Evolutionary conservation across 2,329 filamentous ascomycete genomes (phyloP).

Genomic region (Trichoderma harzianum): DNA sequence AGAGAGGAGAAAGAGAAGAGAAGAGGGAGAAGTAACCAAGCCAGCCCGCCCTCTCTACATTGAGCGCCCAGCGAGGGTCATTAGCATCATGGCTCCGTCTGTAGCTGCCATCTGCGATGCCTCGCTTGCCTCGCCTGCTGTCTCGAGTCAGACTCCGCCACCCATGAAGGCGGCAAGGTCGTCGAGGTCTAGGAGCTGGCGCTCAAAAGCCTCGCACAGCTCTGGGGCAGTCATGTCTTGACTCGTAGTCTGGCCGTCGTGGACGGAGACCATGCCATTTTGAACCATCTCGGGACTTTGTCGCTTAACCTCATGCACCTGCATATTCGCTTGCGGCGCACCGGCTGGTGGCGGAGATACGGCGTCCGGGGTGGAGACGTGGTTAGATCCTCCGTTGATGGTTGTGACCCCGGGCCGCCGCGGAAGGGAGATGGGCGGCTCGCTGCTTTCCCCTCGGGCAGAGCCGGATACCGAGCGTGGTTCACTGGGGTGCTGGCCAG

Average conservation of each 20-base stretch:
- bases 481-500: slow-evolving; percentile 28
- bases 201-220: slow-evolving; percentile 57
- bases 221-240: slow-evolving; percentile 58
- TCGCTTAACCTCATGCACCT: slow-evolving; percentile 36
- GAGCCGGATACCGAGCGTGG: slow-evolving; percentile 39
- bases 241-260: slow-evolving; percentile 35
- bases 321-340: slow-evolving; percentile 26
- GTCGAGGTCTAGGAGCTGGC: slow-evolving; percentile 57
- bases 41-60: not conserved
- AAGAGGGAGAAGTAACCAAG: not conserved
- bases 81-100: not conserved
- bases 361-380: slow-evolving; percentile 45
- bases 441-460: slow-evolving; percentile 50
- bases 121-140: not conserved
- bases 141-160: slow-evolving; percentile 47
- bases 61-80: not conserved
- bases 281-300: slow-evolving; percentile 32
- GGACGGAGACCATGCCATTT: slow-evolving; percentile 31
- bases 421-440: slow-evolving; percentile 46
- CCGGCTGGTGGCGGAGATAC: slow-evolving; percentile 43
- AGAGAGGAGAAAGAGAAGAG: not conserved
- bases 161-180: slow-evolving; percentile 62
- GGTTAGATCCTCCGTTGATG: slow-evolving; percentile 55
- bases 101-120: not conserved
- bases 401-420: slow-evolving; percentile 37